phyloP scores from a whole-genome alignment of 2,329 filamentous ascomycete genomes.

The Pyricularia grisea region DNA sequence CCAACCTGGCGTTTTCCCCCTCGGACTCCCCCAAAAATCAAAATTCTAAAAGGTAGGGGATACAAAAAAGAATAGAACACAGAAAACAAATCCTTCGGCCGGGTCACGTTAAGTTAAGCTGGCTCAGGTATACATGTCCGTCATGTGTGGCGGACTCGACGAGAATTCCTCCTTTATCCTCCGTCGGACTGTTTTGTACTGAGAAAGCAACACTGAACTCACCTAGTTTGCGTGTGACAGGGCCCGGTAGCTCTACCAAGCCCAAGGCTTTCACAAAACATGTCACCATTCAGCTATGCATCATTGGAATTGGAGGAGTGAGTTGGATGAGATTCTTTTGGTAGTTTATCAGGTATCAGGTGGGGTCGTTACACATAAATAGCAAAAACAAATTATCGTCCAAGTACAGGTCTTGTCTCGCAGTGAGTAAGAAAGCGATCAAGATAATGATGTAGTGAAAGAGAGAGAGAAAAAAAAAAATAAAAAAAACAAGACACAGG shows the following conservation, averaged over 20 bases:
- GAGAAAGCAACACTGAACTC: neutral
- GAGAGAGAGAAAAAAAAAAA: too few relatives aligned
- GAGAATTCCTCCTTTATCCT: neutral
- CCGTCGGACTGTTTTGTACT: neutral
- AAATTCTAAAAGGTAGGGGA: neutral
- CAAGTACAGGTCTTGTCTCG: neutral
- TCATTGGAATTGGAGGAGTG: neutral
- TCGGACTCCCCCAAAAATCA: neutral
- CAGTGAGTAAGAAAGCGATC: neutral
- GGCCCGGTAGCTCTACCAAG: neutral
- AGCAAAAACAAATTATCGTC: neutral
- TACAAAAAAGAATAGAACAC: neutral
- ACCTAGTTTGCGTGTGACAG: neutral
- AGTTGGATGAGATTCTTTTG: neutral
- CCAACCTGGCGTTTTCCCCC: neutral
- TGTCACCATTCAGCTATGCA: neutral
- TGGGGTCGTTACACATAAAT: neutral
- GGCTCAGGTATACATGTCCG: too few relatives aligned
- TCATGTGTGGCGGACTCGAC: too few relatives aligned
- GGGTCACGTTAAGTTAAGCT: neutral
- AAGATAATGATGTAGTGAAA: constrained; percentile 2
- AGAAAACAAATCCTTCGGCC: neutral
- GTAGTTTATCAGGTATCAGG: neutral
- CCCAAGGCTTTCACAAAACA: neutral
- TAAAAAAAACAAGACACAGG: constrained; percentile 11